Base-by-base conservation (phyloP, 805 yeast species). In the Metschnikowia dekortorum region DNA sequence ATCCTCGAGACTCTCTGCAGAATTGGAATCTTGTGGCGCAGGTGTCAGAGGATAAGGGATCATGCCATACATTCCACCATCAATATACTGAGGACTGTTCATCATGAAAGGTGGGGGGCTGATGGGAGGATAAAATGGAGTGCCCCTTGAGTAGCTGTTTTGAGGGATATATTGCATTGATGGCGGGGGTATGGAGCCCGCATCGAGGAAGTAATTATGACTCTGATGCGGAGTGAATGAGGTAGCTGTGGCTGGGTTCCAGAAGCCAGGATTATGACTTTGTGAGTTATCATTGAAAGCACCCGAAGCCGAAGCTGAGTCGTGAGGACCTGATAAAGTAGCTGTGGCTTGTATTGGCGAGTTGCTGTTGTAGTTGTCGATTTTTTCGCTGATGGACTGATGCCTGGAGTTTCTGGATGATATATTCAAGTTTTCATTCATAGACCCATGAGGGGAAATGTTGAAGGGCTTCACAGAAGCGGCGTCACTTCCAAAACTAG, bases 201-300 rank as follows among this genome's bases (percentile, higher is more conserved):
- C 47, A 37, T 66, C 75, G 53, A 63, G 66, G 41, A 69, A 65
- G 51, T 70, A 65, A 42, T 58, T 62, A 46, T 56, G 58, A 14
- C 59, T 40, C 26, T 51, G 58, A 4, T 53, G 58, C 22, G 88
- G 87, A 11, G 79, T 79, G 61, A 83, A 83, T 1, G 84, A 68
- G 8, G 82, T 67, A 4, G 86, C 83, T 16, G 83, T 69, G 6
- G 85, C 86, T 0, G 87, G 86, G 62, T 82, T 82, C 88, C 88
- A 84, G 56, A 81, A 79, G 58, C 70, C 77, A 37, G 62, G 72
- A 22, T 54, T 51, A 34, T 35, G 38, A 50, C 49, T 39, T n/a
- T 42, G 50, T 3, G 61, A 38, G 28, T 39, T 34, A 13, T 53
- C 55, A n/a, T 44, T 44, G 11, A 36, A 16, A 26, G 39, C 16